These are phyloP conservation scores for Hyaloperonospora brassicae DNA, from an alignment of 352 stramenopile species.

Conservation along the genomic window DNA sequence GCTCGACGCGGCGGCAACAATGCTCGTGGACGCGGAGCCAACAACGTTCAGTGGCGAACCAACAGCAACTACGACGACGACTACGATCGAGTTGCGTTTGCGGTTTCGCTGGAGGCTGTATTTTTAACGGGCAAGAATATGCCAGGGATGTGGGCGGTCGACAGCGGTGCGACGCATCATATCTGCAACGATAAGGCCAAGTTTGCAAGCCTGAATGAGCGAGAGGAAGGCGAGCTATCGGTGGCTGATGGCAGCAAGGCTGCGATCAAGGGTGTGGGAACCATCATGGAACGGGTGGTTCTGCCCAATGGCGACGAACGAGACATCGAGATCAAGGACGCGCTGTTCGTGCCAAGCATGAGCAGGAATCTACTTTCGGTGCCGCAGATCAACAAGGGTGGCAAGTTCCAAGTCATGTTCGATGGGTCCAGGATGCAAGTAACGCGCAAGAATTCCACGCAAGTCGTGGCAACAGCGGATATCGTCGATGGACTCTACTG, in stretches of 20 bases:
- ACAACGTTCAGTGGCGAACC: constrained; percentile 8
- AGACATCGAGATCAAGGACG: not conserved
- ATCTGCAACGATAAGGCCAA: constrained; percentile 5
- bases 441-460: not conserved
- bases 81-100: constrained; percentile 14
- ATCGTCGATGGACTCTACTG: not conserved
- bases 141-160: constrained; percentile 7
- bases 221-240: not conserved
- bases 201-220: not conserved
- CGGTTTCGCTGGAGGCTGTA: constrained; percentile 12
- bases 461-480: not conserved
- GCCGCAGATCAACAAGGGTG: not conserved
- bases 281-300: not conserved
- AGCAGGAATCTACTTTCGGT: not conserved
- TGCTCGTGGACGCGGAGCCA: constrained; percentile 7
- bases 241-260: not conserved
- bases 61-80: not conserved
- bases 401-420: not conserved
- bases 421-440: not conserved
- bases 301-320: not conserved
- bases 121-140: constrained; percentile 6
- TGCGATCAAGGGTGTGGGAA: not conserved
- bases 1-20: constrained; percentile 7
- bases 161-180: constrained; percentile 16
- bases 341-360: not conserved